phyloP scores from a whole-genome alignment of 108 stramenopile species.

The Discostella stelligeroides region DNA sequence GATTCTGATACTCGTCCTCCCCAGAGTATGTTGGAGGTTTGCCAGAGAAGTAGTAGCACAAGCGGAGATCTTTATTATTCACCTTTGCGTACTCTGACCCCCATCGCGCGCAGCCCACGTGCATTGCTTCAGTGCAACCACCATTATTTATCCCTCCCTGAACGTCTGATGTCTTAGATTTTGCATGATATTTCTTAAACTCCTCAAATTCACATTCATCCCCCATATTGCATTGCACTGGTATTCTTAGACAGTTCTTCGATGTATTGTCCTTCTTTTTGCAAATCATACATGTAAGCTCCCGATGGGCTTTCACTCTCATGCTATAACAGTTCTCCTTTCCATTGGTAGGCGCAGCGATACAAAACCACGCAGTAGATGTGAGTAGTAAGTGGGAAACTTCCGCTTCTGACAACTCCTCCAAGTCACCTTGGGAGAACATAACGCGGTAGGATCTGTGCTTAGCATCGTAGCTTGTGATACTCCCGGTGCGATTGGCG shows the following conservation, averaged over 20 bases:
- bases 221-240: constrained; percentile 21
- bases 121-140: neutral
- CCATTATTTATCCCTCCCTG: neutral
- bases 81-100: neutral
- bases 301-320: neutral
- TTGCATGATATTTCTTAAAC: constrained; percentile 1
- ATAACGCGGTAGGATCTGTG: neutral
- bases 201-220: constrained; percentile 11
- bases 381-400: neutral
- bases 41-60: constrained; percentile 11
- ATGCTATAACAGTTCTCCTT: neutral
- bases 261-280: constrained; percentile 9
- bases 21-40: constrained; percentile 7
- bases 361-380: neutral
- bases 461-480: neutral
- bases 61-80: neutral
- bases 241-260: constrained; percentile 9
- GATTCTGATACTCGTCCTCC: neutral
- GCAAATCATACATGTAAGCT: constrained; percentile 5
- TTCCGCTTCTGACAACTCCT: neutral
- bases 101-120: constrained; percentile 17
- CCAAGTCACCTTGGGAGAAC: neutral
- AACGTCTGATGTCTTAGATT: neutral
- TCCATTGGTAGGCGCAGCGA: neutral
- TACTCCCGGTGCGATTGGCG: neutral